Evolutionary conservation across 108 stramenopile genomes (phyloP).

Genomic region (Skeletonema tropicum): DNA sequence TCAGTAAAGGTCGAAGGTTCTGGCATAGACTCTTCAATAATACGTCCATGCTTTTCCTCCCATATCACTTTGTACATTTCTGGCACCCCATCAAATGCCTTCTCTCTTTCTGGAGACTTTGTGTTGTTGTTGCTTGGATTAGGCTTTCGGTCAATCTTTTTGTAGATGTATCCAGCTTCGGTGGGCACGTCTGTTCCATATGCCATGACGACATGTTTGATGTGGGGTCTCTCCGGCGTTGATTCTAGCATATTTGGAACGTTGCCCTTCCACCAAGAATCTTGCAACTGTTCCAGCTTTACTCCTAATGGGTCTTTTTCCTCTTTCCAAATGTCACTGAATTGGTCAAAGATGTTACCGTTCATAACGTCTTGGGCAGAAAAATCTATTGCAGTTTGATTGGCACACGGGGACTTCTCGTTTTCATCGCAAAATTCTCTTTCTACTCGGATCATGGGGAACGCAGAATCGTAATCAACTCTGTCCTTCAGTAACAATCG

Average conservation of each 20-base stretch:
- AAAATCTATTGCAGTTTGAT: constrained; percentile 25
- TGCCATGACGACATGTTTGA: constrained; percentile 80
- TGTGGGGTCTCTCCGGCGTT: constrained; percentile 82
- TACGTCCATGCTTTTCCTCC: constrained; percentile 65
- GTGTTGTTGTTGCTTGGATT: not conserved
- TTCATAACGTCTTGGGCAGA: constrained; percentile 56
- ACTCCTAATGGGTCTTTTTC: constrained; percentile 63
- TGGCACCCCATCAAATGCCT: constrained; percentile 41
- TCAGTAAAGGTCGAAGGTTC: constrained; percentile 43
- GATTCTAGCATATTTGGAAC: constrained; percentile 71
- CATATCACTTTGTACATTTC: constrained; percentile 57
- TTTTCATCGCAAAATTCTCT: constrained; percentile 53
- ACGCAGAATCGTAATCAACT: constrained; percentile 74
- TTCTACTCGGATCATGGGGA: constrained; percentile 68
- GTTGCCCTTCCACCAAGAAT: constrained; percentile 65
- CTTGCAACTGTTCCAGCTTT: constrained; percentile 71
- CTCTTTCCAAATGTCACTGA: constrained; percentile 77
- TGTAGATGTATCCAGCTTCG: constrained; percentile 76
- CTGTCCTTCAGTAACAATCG: constrained; percentile 64
- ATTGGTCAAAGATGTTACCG: constrained; percentile 66
- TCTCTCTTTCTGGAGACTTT: not conserved
- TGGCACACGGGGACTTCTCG: constrained; percentile 49
- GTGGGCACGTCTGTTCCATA: constrained; percentile 88
- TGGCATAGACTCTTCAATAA: constrained; percentile 35
- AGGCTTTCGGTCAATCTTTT: constrained; percentile 30